Conservation (phyloP, 1,139 yeast genomes). For the Meyerozyma guilliermondii region DNA sequence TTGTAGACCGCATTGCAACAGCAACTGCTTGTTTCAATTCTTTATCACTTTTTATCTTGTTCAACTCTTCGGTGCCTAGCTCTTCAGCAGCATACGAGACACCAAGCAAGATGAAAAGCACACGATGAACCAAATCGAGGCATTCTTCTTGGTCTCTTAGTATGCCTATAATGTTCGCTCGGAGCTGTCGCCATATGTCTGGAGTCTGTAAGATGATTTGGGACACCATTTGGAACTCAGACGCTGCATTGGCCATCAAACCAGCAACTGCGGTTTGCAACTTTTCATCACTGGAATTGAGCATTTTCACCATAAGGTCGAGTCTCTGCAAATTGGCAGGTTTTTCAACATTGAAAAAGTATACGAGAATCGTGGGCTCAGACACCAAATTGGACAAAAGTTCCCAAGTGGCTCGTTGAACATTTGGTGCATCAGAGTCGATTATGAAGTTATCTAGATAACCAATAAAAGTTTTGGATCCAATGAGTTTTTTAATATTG, state of each 20-base stretch:
- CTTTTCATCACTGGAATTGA: slow-evolving; percentile 30
- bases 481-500: slow-evolving; percentile 27
- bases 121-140: slow-evolving; percentile 30
- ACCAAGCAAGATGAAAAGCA: slow-evolving; percentile 28
- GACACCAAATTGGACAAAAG: slow-evolving; percentile 41
- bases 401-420: slow-evolving; percentile 47
- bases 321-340: slow-evolving; percentile 27
- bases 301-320: slow-evolving; percentile 31
- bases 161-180: slow-evolving; percentile 18
- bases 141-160: slow-evolving; percentile 24
- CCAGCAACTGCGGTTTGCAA: slow-evolving; percentile 43
- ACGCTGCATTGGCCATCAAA: slow-evolving; percentile 45
- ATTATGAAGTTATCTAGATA: slow-evolving; percentile 34
- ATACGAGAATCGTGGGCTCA: slow-evolving; percentile 42
- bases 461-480: slow-evolving; percentile 28
- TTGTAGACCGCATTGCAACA: slow-evolving; percentile 10
- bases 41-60: slow-evolving; percentile 9
- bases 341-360: slow-evolving; percentile 43
- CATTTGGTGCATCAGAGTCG: slow-evolving; percentile 28
- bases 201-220: slow-evolving; percentile 23
- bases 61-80: slow-evolving; percentile 5
- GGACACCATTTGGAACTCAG: slow-evolving; percentile 43
- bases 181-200: slow-evolving; percentile 20
- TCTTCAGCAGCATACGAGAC: slow-evolving; percentile 21
- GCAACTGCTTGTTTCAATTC: slow-evolving; percentile 17